Percentiles rank a stretch among this genome's conserved stretches.
Evolutionary conservation across 176 grass and related monocot species (phyloP).

Genomic region (Cocos nucifera): DNA sequence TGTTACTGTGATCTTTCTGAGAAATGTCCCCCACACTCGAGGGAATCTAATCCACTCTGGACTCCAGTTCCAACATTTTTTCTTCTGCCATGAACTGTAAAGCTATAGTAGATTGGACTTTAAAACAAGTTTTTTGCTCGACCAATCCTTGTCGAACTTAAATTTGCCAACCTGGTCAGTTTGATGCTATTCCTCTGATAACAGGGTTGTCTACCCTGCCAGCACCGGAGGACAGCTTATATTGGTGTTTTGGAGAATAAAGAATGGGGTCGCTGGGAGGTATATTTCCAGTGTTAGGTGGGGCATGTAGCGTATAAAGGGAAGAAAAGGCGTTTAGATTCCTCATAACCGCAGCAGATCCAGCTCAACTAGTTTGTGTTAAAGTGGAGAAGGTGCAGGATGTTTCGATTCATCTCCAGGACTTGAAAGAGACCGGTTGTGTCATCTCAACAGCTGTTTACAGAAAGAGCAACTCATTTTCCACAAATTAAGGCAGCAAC

Average conservation of each 20-base stretch:
- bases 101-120: background rate
- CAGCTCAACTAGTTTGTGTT: conserved; percentile 7
- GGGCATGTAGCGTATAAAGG: conserved; percentile 2
- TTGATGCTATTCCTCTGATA: conserved; percentile 6
- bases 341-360: conserved; percentile 10
- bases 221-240: background rate
- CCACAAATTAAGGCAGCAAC: conserved; percentile 1
- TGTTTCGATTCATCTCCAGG: background rate
- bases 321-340: conserved; percentile 23
- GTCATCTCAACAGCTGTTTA: background rate
- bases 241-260: conserved; percentile 20
- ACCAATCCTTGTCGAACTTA: conserved; percentile 1
- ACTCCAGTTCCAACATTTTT: background rate
- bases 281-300: conserved; percentile 8
- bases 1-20: background rate
- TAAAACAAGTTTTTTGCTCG: background rate
- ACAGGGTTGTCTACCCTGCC: background rate
- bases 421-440: background rate
- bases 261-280: background rate
- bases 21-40: background rate
- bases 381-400: background rate
- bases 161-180: conserved; percentile 2
- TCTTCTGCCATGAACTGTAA: background rate
- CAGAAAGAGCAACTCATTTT: background rate
- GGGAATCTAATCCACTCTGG: conserved; percentile 7